phyloP scores from a whole-genome alignment of 768 basidiomycete species.

The Collybia sordida region DNA sequence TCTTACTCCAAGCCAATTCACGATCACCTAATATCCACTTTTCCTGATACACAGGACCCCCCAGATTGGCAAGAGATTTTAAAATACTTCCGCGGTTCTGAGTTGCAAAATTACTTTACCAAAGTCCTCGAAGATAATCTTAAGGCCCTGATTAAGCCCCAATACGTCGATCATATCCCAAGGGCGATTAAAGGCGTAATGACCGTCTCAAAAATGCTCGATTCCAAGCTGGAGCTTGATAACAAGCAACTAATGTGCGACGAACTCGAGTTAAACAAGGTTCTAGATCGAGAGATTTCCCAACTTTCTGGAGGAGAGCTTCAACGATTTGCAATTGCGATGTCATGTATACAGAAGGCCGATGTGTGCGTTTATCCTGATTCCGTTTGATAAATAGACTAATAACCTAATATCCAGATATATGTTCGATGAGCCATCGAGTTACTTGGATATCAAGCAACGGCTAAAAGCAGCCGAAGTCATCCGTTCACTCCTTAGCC shows the following conservation, averaged over 20 bases:
- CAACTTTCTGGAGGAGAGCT: constrained; percentile 96
- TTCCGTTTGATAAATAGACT: constrained; percentile 2
- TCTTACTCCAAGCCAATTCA: not conserved
- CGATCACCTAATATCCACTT: constrained; percentile 1
- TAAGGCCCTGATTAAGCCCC: constrained; percentile 98
- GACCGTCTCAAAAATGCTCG: constrained; percentile 90
- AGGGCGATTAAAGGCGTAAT: constrained; percentile 89
- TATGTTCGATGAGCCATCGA: constrained; percentile 99
- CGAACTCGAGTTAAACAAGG: constrained; percentile 83
- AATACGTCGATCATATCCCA: constrained; percentile 99
- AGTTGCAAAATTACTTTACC: constrained; percentile 99
- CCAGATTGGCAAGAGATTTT: constrained; percentile 99
- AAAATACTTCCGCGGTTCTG: constrained; percentile 97
- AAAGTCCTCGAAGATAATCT: constrained; percentile 98
- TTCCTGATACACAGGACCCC: constrained; percentile 63
- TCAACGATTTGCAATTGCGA: constrained; percentile 97
- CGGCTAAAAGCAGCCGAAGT: constrained; percentile 93
- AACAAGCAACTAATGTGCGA: constrained; percentile 87
- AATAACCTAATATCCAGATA: constrained; percentile 49
- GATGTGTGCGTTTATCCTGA: constrained; percentile 72
- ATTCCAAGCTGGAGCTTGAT: constrained; percentile 83
- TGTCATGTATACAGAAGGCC: constrained; percentile 92
- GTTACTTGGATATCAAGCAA: constrained; percentile 96
- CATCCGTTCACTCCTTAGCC: constrained; percentile 81
- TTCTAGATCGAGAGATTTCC: constrained; percentile 79